Evolutionary conservation across 768 basidiomycete species (phyloP), one percentile per base, ranked within the genome.

Genomic region (Collybia nuda): DNA sequence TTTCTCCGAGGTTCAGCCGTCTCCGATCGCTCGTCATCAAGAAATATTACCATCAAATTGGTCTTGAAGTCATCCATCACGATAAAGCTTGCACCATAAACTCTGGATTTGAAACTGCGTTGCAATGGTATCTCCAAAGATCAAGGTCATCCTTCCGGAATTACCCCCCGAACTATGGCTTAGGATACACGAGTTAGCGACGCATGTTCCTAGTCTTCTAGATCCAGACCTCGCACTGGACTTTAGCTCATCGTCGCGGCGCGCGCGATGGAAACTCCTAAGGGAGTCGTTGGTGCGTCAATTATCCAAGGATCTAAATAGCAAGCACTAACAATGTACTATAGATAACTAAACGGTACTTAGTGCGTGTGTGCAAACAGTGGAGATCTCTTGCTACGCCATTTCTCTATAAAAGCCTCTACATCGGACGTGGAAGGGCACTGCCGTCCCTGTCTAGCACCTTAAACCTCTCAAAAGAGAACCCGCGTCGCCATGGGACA

Each of bases 141-240:
- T 35, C 2, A 38, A 19, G 14, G 24, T 24, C n/a, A 37, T 15
- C 5, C 44, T 59, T 12, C 51, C 58, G 14, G 41, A 55, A 17
- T 47, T 71, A 8, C 68, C 70, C 7, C 52, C 62, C 21, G 68
- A 71, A 48, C 36, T 69, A n/a, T 65, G 67, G 62, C 35, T 54
- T 5, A 43, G 53, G 2, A 63, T 69, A 17, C 47, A 69, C 15
- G 57, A 57, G 22, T 44, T 55, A 24, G 70, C 67, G 18, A 62
- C 64, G 9, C 59, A 50, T 55, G 62, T 57, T 6, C 59, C 62
- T 3, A 54, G 45, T 21, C 38, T 55, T 9, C 53, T 62, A 37
- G 57, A 63, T 17, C 58, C 56, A 11, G 48, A 60, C 12, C 40
- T 40, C 24, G 44, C 26, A 38, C 29, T 53, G 29, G 47, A 56